Evolutionary conservation across 2,329 filamentous ascomycete genomes (phyloP).

Genomic region (Pseudocercospora macadamiae): DNA sequence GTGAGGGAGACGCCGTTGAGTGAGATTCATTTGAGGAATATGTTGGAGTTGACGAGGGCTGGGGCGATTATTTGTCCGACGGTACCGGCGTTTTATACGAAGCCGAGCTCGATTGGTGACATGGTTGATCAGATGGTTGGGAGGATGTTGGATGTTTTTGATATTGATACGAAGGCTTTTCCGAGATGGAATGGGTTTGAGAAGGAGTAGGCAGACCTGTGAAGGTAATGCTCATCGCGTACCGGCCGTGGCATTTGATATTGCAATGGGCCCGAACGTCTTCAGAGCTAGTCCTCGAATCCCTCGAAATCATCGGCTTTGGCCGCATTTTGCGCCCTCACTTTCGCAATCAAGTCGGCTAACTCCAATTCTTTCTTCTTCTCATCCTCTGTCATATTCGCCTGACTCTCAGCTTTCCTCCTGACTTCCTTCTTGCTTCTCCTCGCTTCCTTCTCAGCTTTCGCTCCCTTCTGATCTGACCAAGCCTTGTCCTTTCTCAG

Average conservation of each 20-base stretch:
- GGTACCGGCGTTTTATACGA: constrained; percentile 50
- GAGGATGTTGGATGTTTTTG: constrained; percentile 11
- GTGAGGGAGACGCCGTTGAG: constrained; percentile 52
- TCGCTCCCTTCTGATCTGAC: constrained; percentile 42
- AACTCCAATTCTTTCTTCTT: constrained; percentile 36
- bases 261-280: too few species aligned
- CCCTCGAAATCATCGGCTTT: constrained; percentile 32
- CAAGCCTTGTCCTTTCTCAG: constrained; percentile 41
- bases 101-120: constrained; percentile 3
- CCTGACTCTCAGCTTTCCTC: constrained; percentile 35
- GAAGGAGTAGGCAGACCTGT: background rate
- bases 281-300: background rate
- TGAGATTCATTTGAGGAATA: constrained; percentile 53
- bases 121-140: constrained; percentile 11
- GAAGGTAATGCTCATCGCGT: too few species aligned
- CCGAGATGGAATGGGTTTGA: constrained; percentile 5
- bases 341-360: constrained; percentile 38
- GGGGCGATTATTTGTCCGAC: constrained; percentile 52
- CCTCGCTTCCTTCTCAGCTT: constrained; percentile 37
- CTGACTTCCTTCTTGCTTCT: constrained; percentile 40
- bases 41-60: constrained; percentile 44
- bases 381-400: constrained; percentile 37
- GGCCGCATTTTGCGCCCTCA: constrained; percentile 32
- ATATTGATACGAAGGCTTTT: constrained; percentile 5
- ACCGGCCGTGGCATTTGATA: too few species aligned